Conservation (phyloP, 768 basidiomycete genomes). For the Auricularia heimuer region DNA sequence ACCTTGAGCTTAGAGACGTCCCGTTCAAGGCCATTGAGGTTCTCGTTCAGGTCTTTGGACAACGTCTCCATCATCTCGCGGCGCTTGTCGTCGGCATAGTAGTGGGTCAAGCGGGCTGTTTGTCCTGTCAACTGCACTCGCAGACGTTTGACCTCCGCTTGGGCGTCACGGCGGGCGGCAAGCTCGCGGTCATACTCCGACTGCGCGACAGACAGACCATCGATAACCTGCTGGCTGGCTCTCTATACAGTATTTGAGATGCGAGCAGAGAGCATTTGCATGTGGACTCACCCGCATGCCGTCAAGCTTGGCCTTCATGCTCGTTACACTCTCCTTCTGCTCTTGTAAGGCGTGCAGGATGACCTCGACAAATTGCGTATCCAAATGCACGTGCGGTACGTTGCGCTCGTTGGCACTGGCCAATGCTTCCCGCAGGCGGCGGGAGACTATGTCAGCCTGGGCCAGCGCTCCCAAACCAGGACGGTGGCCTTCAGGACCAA, state of each 20-base stretch:
- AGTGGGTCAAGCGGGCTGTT: slow-evolving; percentile 73
- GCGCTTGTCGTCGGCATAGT: slow-evolving; percentile 67
- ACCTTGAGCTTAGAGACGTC: slow-evolving; percentile 81
- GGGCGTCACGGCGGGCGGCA: slow-evolving; percentile 77
- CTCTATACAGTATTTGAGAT: slow-evolving; percentile 40
- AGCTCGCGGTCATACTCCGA: slow-evolving; percentile 91
- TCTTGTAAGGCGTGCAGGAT: slow-evolving; percentile 59
- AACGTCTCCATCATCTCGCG: slow-evolving; percentile 73
- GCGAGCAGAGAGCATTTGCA: not conserved
- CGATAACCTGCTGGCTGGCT: slow-evolving; percentile 83
- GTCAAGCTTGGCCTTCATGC: slow-evolving; percentile 70
- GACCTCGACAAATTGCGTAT: slow-evolving; percentile 61
- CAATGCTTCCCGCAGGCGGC: slow-evolving; percentile 40
- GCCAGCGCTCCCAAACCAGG: not conserved
- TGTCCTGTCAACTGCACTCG: slow-evolving; percentile 83
- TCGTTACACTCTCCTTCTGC: slow-evolving; percentile 45
- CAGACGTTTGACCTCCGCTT: slow-evolving; percentile 82
- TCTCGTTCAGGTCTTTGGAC: slow-evolving; percentile 68
- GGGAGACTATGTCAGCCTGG: slow-evolving; percentile 8
- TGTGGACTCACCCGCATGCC: slow-evolving; percentile 66
- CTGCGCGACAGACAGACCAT: slow-evolving; percentile 86
- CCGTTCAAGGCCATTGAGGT: slow-evolving; percentile 67
- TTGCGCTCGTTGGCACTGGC: slow-evolving; percentile 50
- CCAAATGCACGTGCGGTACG: slow-evolving; percentile 54
- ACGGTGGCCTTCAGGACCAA: not conserved